Base-by-base conservation (phyloP, 768 basidiomycete genomes). In the Trametes villosa region DNA sequence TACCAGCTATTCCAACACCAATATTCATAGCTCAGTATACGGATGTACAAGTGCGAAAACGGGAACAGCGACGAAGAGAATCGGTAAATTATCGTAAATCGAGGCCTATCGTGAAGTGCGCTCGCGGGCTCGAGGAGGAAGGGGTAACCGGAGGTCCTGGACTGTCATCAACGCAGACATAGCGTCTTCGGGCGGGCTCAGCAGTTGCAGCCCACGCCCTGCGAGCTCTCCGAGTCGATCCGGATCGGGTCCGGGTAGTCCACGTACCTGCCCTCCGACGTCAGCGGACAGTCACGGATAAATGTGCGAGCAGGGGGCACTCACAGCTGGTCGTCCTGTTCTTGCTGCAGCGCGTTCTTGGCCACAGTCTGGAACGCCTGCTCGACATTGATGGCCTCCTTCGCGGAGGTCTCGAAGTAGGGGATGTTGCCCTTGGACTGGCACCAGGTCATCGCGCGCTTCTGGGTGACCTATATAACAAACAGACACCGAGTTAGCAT, bases 401-500 rank as follows among this genome's bases (percentile, higher is more conserved):
- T 99, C 40, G 97, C 97, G 9, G 97, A 99, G 6, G 97, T 98
- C 80, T 99, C 97, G 74, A 98, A 99, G 78, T 98, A 99, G 29
- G 97, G 97, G 65, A 99, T 98, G 77, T 98, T 98, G 72, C 96
- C 96, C 79, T 98, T 98, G 59, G 96, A 90, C 70, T 98, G 96
- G 75, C 97, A 99, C 97, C 97, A 99, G 4, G 96, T 94, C 95
- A 98, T 98, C 18, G 97, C 96, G 42, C 96, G 91, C 75, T 99
- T 99, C 88, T 99, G 96, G 9, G 94, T 94, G 27, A 99, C 96
- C 95, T 96, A 67, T 4, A 52, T 1, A 12, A 20, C 26, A 24
- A 31, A 58, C 24, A 33, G 13, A 20, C 20, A 49, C 6, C n/a
- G 12, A 42, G 47, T 26, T 36, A 24, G 24, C 18, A 29, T 29